Base-by-base conservation (phyloP, 345 rosid genomes). In the Microthlaspi erraticum region DNA sequence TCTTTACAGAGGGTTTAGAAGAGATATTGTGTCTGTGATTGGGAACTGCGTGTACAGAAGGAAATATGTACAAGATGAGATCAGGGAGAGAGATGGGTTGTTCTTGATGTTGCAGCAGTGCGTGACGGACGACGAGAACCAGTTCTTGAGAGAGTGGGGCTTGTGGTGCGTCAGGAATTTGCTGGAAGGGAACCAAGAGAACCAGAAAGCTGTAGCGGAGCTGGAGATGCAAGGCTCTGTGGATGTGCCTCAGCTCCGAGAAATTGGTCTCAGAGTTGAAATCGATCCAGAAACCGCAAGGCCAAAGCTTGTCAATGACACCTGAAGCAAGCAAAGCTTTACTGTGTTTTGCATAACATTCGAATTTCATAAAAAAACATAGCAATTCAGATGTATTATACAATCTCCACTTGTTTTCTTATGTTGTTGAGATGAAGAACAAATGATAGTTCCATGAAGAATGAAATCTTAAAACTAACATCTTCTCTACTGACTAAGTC, bases 121-220 rank as follows among this genome's bases (percentile, higher is more conserved):
- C 62, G 91, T 87, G 44, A 59, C 77, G 0, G 93, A 87, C 52
- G 93, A 89, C 73, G 89, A 87, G 8, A 91, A 91, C 78, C 88
- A 86, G 0, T 91, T 82, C 76, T 49, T 87, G 71, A 89, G 93
- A 66, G 97, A 91, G 73, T 91, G 96, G 98, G 89, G 93, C 10
- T 84, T 93, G 57, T 93, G 88, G 94, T 65, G 84, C 5, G 54
- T 81, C 57, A 85, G 93, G 75, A 91, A 91, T 71, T 26, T 91
- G 46, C 58, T 89, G 74, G 91, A 89, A 78, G 90, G 93, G 59
- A 91, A 91, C 74, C 39, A 62, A 33, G 87, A 85, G 64, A 91
- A 89, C 79, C 88, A 91, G 71, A 70, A 73, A 46, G 77, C 61
- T 2, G 88, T 88, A 0, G 83, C 86, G 5, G 91, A 85, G 39